Conservation (phyloP, 2,329 filamentous ascomycete genomes). For the Scedosporium apiospermum region DNA sequence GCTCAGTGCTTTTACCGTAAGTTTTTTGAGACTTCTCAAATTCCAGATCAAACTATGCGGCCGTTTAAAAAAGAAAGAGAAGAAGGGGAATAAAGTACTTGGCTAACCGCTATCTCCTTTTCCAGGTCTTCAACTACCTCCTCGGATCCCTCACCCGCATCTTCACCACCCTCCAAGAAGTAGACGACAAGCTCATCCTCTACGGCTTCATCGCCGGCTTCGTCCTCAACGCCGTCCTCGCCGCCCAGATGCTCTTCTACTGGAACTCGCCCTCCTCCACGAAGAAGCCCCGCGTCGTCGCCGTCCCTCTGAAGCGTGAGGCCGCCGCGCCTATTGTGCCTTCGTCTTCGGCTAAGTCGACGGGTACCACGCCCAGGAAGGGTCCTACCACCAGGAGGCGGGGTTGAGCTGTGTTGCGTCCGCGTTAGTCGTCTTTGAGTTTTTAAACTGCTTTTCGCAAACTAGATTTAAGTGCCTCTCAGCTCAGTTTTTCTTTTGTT, state of each 20-base stretch:
- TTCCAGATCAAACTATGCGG: not conserved
- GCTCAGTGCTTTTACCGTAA: constrained; percentile 89
- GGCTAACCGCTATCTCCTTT: not conserved
- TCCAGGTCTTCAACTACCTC: constrained; percentile 95
- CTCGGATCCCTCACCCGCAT: constrained; percentile 85
- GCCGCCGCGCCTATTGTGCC: constrained; percentile 16
- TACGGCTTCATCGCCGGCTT: constrained; percentile 93
- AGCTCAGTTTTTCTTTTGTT: constrained; percentile 2
- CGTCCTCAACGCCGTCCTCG: constrained; percentile 76
- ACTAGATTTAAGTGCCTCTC: constrained; percentile 3
- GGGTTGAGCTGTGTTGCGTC: constrained; percentile 18
- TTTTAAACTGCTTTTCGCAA: not conserved
- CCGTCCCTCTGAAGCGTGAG: constrained; percentile 31
- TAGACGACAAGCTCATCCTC: constrained; percentile 91
- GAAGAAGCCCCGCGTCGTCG: constrained; percentile 16
- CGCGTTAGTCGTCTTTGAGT: not conserved
- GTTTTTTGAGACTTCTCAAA: constrained; percentile 22
- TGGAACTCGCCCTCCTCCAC: constrained; percentile 63
- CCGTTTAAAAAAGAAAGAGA: no score
- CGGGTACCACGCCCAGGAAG: constrained; percentile 26
- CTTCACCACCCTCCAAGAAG: constrained; percentile 95
- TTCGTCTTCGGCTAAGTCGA: constrained; percentile 14
- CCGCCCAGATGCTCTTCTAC: constrained; percentile 88
- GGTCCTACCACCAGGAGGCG: constrained; percentile 34
- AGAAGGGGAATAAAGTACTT: not conserved